Conservation (phyloP, 2,329 filamentous ascomycete genomes). For the Amesomyces nigricolor region DNA sequence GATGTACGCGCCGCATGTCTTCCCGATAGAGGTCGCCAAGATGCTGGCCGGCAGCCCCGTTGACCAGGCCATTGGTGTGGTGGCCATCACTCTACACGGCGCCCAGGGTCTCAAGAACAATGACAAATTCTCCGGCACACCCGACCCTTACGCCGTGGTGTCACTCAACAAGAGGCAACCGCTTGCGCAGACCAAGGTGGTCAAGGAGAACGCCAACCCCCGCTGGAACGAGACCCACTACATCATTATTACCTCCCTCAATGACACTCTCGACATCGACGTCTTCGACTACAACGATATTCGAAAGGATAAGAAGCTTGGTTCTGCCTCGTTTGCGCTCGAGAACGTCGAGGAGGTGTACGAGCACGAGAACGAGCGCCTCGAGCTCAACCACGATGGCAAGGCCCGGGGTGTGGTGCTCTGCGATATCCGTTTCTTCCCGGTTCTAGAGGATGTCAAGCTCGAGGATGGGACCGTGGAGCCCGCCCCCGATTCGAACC, state of each 20-base stretch:
- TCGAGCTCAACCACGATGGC: conserved; percentile 80
- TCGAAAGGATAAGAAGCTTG: conserved; percentile 94
- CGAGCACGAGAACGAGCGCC: conserved; percentile 74
- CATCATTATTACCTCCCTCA: conserved; percentile 86
- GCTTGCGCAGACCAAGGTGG: conserved; percentile 81
- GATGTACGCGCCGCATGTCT: conserved; percentile 98
- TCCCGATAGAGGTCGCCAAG: conserved; percentile 97
- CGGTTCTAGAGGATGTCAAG: conserved; percentile 69
- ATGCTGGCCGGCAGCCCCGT: conserved; percentile 92
- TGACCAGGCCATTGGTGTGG: conserved; percentile 90
- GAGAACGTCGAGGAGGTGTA: conserved; percentile 73
- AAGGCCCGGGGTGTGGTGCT: conserved; percentile 75
- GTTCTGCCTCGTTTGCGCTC: conserved; percentile 75
- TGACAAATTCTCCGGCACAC: conserved; percentile 86
- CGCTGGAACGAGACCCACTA: conserved; percentile 97
- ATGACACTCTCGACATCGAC: conserved; percentile 77
- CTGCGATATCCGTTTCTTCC: conserved; percentile 85
- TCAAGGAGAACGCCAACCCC: conserved; percentile 79
- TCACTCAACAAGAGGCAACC: conserved; percentile 78
- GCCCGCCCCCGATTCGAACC: conserved; percentile 81
- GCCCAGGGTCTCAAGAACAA: conserved; percentile 90
- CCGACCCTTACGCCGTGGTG: conserved; percentile 83
- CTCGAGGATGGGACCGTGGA: conserved; percentile 71
- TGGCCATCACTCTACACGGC: conserved; percentile 86
- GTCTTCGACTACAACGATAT: conserved; percentile 92